These are phyloP conservation scores for Cercis canadensis DNA, from an alignment of 306 rosid species.

Conservation along the genomic window DNA sequence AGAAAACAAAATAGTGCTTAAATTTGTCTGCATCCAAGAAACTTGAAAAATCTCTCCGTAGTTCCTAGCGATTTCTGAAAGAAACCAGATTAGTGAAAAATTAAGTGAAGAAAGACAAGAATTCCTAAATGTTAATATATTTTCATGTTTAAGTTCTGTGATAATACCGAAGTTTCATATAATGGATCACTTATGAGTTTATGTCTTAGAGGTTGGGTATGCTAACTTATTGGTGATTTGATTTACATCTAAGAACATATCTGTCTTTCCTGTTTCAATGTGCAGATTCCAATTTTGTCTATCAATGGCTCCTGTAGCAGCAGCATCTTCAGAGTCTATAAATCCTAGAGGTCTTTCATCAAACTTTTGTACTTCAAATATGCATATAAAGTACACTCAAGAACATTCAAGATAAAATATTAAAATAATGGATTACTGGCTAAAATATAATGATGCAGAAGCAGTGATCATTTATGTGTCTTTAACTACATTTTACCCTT, in stretches of 20 bases:
- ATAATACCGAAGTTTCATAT: conserved; percentile 9
- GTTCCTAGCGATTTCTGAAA: background rate
- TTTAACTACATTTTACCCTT: background rate
- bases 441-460: background rate
- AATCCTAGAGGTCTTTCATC: conserved; percentile 75
- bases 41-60: background rate
- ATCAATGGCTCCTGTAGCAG: conserved; percentile 67
- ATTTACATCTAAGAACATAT: background rate
- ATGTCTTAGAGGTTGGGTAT: conserved; percentile 13
- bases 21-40: background rate
- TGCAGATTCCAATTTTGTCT: conserved; percentile 49
- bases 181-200: conserved; percentile 6
- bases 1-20: background rate
- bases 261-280: conserved; percentile 28
- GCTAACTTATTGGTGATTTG: conserved; percentile 10
- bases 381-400: conserved; percentile 5
- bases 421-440: too few species aligned
- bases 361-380: conserved; percentile 18
- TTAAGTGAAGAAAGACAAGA: background rate
- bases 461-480: conserved; percentile 1
- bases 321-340: conserved; percentile 68
- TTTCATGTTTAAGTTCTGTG: background rate
- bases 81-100: background rate
- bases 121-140: conserved; percentile 16
- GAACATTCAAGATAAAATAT: background rate